phyloP scores from a whole-genome alignment of 2,329 filamentous ascomycete species.

The Chrysoporthe austroafricana region DNA sequence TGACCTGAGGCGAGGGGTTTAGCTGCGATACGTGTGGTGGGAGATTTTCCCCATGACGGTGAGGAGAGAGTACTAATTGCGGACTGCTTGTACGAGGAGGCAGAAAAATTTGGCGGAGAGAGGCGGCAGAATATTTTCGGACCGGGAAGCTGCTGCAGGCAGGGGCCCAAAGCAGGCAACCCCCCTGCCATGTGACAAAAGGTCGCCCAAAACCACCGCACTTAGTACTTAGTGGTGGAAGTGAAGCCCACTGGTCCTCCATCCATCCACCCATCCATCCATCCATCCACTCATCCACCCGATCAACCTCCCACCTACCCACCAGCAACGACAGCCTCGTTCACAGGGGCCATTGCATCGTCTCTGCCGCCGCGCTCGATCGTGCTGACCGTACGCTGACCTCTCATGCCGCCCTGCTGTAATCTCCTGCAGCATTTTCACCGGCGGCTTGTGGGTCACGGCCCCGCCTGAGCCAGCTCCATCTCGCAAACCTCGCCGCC shows the following conservation, averaged over 20 bases:
- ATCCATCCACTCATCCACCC: neutral
- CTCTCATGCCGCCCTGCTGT: neutral
- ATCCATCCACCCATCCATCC: neutral
- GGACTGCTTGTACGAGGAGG: neutral
- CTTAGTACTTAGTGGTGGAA: neutral
- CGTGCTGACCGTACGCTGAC: neutral
- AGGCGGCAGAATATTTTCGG: constrained; percentile 11
- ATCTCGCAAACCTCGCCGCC: neutral
- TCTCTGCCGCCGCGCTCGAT: neutral
- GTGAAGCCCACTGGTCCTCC: neutral
- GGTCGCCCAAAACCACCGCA: neutral
- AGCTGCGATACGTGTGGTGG: neutral
- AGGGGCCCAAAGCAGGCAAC: neutral
- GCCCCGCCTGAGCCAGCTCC: neutral
- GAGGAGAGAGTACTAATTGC: neutral
- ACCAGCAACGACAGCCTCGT: neutral
- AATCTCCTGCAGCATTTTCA: neutral
- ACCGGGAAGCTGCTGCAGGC: neutral
- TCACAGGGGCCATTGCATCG: neutral
- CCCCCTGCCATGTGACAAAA: neutral
- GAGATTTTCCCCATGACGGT: neutral
- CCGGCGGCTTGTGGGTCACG: neutral
- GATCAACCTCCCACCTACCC: neutral
- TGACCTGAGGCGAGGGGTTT: neutral
- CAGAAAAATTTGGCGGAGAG: constrained; percentile 26